A percentile compares a stretch with the other conserved stretches of the same genome.
Conservation (phyloP, 2,329 filamentous ascomycete genomes). For the Corinectria fuckeliana region DNA sequence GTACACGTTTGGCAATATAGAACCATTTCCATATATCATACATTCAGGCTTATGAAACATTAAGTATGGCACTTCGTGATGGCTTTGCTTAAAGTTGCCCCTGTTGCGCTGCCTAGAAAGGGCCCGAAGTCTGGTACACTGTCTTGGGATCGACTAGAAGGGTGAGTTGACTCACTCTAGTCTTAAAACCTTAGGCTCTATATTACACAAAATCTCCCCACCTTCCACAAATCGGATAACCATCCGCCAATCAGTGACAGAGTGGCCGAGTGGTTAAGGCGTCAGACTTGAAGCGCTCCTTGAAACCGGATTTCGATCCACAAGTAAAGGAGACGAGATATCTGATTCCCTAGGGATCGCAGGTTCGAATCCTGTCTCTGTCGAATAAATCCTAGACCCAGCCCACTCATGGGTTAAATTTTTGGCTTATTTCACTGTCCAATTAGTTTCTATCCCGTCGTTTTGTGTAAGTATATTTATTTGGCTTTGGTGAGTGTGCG, state of each 20-base stretch:
- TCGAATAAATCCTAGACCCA: background rate
- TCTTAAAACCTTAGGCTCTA: background rate
- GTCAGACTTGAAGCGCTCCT: conserved; percentile 1
- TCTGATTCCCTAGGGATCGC: conserved; percentile 4
- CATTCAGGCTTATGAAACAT: too few species aligned
- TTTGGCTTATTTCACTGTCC: background rate
- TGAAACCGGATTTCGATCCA: background rate
- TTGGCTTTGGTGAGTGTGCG: too few species aligned
- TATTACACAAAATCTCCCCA: background rate
- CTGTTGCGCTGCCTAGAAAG: too few species aligned
- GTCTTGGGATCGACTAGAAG: background rate
- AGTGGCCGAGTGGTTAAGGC: conserved; percentile 3
- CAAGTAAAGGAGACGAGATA: background rate
- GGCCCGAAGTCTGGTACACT: too few species aligned
- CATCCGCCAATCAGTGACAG: background rate
- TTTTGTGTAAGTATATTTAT: too few species aligned
- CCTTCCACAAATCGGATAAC: background rate
- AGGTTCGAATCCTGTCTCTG: conserved; percentile 2
- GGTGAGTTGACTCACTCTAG: too few species aligned
- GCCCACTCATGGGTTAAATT: background rate
- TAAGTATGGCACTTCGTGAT: too few species aligned
- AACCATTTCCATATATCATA: too few species aligned
- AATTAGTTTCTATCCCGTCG: background rate
- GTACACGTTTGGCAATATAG: too few species aligned
- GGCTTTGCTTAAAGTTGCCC: too few species aligned